A percentile compares a stretch with the other conserved stretches of the same genome.
phyloP scores from a whole-genome alignment of 495 filamentous ascomycete species.

The Sordaria brevicollis region DNA sequence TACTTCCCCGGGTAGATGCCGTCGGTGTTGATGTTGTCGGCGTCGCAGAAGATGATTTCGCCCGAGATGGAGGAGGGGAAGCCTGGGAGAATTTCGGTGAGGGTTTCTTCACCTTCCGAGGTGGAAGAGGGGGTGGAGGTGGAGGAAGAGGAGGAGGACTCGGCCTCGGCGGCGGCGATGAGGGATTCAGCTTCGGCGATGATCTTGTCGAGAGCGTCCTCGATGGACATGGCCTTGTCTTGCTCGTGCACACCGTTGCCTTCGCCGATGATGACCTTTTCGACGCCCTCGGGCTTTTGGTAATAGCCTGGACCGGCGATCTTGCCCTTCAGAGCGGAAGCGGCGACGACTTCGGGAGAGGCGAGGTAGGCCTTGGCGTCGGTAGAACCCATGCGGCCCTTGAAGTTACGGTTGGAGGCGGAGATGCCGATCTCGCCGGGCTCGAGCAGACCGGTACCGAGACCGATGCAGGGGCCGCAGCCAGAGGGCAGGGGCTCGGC shows the following conservation, averaged over 20 bases:
- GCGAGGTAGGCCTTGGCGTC: constrained; percentile 83
- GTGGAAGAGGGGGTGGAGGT: constrained; percentile 4
- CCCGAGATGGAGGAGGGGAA: constrained; percentile 57
- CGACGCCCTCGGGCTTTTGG: constrained; percentile 52
- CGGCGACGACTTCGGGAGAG: constrained; percentile 86
- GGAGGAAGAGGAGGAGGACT: constrained; percentile 11
- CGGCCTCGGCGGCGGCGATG: constrained; percentile 37
- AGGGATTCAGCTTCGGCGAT: constrained; percentile 55
- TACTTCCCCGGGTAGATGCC: constrained; percentile 75
- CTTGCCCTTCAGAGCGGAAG: constrained; percentile 67
- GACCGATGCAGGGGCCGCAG: constrained; percentile 86
- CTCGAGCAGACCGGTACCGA: constrained; percentile 76
- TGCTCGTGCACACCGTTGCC: constrained; percentile 54
- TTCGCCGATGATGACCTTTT: constrained; percentile 58
- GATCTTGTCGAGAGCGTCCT: constrained; percentile 58
- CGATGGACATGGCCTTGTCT: constrained; percentile 51
- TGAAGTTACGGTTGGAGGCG: constrained; percentile 86
- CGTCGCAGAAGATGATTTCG: constrained; percentile 61
- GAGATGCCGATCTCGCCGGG: constrained; percentile 82
- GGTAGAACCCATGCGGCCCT: constrained; percentile 78
- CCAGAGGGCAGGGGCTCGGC: constrained; percentile 65
- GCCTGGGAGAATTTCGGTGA: constrained; percentile 56
- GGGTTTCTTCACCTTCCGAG: constrained; percentile 18
- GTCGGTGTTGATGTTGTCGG: constrained; percentile 69
- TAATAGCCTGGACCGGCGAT: constrained; percentile 80